Percentiles rank a stretch among this genome's conserved stretches.
Conservation (phyloP, 208 protist species). For the Leptomonas pyrrhocoris region DNA sequence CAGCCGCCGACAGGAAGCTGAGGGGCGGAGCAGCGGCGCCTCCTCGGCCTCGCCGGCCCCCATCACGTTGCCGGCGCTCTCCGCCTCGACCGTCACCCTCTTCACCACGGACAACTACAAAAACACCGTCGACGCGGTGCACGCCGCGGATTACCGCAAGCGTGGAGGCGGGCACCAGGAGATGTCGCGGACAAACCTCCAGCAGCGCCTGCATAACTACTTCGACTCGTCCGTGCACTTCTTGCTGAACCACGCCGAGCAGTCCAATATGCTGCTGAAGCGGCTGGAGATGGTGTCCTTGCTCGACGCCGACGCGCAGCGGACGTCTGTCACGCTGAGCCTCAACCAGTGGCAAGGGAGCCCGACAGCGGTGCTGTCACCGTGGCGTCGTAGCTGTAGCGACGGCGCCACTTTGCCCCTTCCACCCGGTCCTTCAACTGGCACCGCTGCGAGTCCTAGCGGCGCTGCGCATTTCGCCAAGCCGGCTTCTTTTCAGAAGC, state of each 20-base stretch:
- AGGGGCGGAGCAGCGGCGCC: constrained; percentile 1
- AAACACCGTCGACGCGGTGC: constrained; percentile 33
- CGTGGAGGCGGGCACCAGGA: constrained; percentile 27
- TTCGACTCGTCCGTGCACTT: constrained; percentile 79
- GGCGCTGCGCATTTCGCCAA: neutral
- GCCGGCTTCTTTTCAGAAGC: neutral
- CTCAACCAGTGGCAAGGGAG: constrained; percentile 47
- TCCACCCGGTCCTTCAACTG: neutral
- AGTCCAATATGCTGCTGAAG: constrained; percentile 60
- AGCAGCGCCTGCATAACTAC: constrained; percentile 56
- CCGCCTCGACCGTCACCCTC: constrained; percentile 20
- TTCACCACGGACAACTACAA: constrained; percentile 37
- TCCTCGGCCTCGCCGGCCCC: neutral
- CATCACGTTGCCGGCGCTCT: constrained; percentile 9
- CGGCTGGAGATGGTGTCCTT: constrained; percentile 73
- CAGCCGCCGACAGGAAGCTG: neutral
- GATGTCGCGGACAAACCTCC: constrained; percentile 38
- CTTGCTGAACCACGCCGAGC: constrained; percentile 68
- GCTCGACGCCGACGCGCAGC: constrained; percentile 62
- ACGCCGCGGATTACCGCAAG: constrained; percentile 27
- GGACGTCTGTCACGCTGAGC: constrained; percentile 48
- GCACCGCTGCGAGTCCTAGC: neutral
- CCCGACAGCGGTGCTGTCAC: constrained; percentile 1
- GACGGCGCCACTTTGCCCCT: neutral
- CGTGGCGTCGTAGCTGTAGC: constrained; percentile 4